Conservation (phyloP, 2,329 filamentous ascomycete species). For the Aspergillus neotritici region DNA sequence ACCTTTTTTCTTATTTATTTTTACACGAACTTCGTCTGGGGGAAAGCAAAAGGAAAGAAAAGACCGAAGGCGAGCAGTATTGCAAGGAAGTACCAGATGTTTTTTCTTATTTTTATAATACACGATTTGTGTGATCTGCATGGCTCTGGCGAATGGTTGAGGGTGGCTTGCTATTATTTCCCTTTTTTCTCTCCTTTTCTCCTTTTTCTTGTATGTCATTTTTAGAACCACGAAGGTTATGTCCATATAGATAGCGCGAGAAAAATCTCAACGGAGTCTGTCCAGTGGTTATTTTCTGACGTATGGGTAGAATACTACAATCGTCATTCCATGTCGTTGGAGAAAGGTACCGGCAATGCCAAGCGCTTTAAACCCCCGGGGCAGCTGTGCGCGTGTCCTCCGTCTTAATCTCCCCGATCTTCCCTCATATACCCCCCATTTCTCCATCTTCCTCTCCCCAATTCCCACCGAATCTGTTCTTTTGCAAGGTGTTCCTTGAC, state of each 20-base stretch:
- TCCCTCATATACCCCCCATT: neutral
- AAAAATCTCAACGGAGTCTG: neutral
- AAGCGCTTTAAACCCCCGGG: neutral
- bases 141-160: constrained; percentile 30
- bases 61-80: too few relatives aligned
- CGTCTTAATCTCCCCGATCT: neutral
- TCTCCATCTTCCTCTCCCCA: neutral
- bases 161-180: constrained; percentile 13
- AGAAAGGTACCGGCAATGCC: neutral
- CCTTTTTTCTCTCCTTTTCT: constrained; percentile 12
- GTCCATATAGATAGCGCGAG: constrained; percentile 15
- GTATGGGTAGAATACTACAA: too few relatives aligned
- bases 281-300: too few relatives aligned
- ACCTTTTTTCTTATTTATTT: constrained; percentile 1
- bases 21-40: constrained; percentile 2
- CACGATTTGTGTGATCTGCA: constrained; percentile 20
- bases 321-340: neutral
- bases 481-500: neutral
- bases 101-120: constrained; percentile 5
- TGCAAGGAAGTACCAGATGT: too few relatives aligned
- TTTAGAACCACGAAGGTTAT: constrained; percentile 18
- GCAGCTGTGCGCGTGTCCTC: neutral
- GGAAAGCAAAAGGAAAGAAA: neutral
- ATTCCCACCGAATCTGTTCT: too few relatives aligned
- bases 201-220: constrained; percentile 14